phyloP scores from a whole-genome alignment of 2,329 filamentous ascomycete species.

The Diaporthe sp. region DNA sequence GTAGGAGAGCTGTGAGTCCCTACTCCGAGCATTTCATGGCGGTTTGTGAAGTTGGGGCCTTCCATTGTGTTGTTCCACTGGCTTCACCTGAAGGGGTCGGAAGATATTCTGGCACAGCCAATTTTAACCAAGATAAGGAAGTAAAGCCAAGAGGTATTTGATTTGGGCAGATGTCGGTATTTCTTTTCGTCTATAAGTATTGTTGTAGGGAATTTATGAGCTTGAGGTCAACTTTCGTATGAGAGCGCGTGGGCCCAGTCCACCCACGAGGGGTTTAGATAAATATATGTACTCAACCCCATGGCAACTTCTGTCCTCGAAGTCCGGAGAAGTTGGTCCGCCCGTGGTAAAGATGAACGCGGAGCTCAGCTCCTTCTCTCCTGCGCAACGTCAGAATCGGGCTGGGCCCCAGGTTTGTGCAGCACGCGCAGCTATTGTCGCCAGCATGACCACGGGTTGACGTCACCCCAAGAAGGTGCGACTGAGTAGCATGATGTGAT shows the following conservation, averaged over 20 bases:
- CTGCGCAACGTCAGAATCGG: conserved; percentile 15
- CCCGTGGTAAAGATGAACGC: not conserved
- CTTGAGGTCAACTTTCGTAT: not conserved
- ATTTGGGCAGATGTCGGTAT: not conserved
- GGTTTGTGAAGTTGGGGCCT: conserved; percentile 13
- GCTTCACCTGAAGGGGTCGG: not conserved
- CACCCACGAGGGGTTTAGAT: not conserved
- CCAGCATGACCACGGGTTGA: conserved; percentile 27
- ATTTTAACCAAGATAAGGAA: not conserved
- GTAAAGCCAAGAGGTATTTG: not conserved
- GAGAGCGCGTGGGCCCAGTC: not conserved
- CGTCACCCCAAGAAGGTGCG: conserved; percentile 23
- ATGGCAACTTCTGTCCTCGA: not conserved
- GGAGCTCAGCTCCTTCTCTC: not conserved
- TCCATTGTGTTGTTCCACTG: not conserved
- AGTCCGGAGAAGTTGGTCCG: conserved; percentile 4
- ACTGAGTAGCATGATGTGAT: conserved; percentile 12
- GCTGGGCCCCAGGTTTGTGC: not conserved
- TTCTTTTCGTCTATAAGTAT: not conserved
- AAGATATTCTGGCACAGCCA: too few species aligned
- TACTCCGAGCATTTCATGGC: conserved; percentile 4
- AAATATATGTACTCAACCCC: not conserved
- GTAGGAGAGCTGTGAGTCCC: not conserved
- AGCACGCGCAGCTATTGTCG: conserved; percentile 14
- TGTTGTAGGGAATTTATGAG: not conserved